Evolutionary conservation across 768 basidiomycete genomes (phyloP).

Genomic region (Mycena crocata): DNA sequence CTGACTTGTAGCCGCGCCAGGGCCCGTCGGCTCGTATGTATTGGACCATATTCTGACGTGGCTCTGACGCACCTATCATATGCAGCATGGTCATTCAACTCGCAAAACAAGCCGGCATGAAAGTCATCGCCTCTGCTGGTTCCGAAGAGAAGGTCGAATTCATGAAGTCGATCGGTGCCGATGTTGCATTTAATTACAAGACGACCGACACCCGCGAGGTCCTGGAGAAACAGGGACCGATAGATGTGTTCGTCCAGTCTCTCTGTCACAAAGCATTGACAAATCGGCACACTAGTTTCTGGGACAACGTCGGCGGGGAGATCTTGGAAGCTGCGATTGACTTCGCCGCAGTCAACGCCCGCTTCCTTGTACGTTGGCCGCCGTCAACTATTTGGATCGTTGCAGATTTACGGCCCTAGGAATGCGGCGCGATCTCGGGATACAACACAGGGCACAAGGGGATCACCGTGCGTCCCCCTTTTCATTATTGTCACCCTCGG

Average conservation of each 20-base stretch:
- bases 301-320: slow-evolving; percentile 72
- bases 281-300: slow-evolving; percentile 50
- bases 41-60: neutral
- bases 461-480: slow-evolving; percentile 39
- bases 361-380: slow-evolving; percentile 61
- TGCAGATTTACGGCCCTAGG: slow-evolving; percentile 33
- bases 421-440: slow-evolving; percentile 55
- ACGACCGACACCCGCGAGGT: slow-evolving; percentile 63
- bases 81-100: slow-evolving; percentile 60
- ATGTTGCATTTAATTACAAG: slow-evolving; percentile 83
- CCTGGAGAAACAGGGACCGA: slow-evolving; percentile 64
- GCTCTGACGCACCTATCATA: neutral
- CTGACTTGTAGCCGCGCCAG: slow-evolving; percentile 22
- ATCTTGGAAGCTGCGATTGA: slow-evolving; percentile 66
- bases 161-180: slow-evolving; percentile 70
- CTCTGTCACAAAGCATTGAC: neutral
- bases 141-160: slow-evolving; percentile 77
- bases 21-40: slow-evolving; percentile 71
- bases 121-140: slow-evolving; percentile 79
- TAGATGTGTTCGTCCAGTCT: slow-evolving; percentile 53
- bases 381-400: neutral
- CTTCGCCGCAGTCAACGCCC: slow-evolving; percentile 54
- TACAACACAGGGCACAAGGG: slow-evolving; percentile 48
- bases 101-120: slow-evolving; percentile 61
- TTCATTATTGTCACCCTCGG: neutral